Conservation (phyloP, 768 basidiomycete species). For the Pleurotus citrinopileatus region DNA sequence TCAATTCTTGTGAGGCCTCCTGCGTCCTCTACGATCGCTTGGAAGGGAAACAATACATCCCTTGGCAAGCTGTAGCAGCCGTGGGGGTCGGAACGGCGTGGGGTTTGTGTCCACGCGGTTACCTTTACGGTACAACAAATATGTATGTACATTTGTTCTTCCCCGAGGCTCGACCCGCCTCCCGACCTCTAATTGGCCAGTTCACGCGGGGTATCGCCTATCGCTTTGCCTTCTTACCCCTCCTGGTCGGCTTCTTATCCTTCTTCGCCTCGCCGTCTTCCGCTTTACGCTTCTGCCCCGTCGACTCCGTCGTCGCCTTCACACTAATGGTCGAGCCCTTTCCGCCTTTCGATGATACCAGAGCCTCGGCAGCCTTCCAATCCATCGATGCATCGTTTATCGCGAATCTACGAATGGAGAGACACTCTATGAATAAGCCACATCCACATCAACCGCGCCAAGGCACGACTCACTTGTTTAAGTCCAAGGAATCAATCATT, state of each 20-base stretch:
- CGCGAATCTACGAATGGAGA: slow-evolving; percentile 44
- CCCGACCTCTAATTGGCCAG: neutral
- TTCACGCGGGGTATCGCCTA: slow-evolving; percentile 15
- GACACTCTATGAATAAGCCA: slow-evolving; percentile 14
- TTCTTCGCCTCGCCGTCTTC: slow-evolving; percentile 30
- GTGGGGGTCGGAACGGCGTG: slow-evolving; percentile 5
- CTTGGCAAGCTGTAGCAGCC: neutral
- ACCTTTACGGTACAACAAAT: neutral
- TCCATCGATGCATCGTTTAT: slow-evolving; percentile 71
- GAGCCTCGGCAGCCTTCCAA: slow-evolving; percentile 73
- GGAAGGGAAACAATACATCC: neutral
- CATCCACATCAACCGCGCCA: neutral
- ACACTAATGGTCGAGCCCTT: slow-evolving; percentile 78
- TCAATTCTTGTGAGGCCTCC: neutral
- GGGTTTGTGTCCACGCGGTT: neutral
- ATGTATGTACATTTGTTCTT: no score
- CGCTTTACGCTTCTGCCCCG: slow-evolving; percentile 60
- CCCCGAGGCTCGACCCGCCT: neutral
- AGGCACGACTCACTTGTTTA: slow-evolving; percentile 68
- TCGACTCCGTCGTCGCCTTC: slow-evolving; percentile 37
- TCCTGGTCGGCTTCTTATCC: slow-evolving; percentile 48
- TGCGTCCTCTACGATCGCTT: neutral
- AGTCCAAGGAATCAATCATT: slow-evolving; percentile 85
- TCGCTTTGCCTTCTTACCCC: slow-evolving; percentile 45
- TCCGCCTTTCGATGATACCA: slow-evolving; percentile 54